Evolutionary conservation across 1,284 basidiomycete genomes (phyloP).

Genomic region (Tylopilus sp.): DNA sequence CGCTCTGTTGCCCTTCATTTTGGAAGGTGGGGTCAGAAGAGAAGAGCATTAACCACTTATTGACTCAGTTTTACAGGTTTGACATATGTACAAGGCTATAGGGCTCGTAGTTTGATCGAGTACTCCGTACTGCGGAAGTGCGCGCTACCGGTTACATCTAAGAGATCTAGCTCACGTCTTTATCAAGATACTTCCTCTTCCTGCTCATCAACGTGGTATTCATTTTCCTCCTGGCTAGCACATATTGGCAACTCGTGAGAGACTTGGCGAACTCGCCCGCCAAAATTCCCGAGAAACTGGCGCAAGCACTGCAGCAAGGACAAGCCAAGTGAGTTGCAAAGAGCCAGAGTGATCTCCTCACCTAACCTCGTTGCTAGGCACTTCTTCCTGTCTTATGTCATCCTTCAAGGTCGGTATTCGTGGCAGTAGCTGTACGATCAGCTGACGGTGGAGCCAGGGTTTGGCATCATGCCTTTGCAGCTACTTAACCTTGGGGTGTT

Average conservation of each 20-base stretch:
- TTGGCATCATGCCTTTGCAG: constrained; percentile 94
- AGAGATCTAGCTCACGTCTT: too few relatives aligned
- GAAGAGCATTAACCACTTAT: neutral
- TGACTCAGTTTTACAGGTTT: constrained; percentile 48
- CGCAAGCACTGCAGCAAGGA: constrained; percentile 72
- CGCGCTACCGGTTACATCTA: constrained; percentile 22
- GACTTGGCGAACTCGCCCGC: constrained; percentile 85
- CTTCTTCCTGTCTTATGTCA: constrained; percentile 95
- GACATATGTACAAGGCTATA: constrained; percentile 86
- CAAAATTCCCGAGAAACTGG: constrained; percentile 87
- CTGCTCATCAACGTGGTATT: constrained; percentile 93
- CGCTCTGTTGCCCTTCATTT: constrained; percentile 81
- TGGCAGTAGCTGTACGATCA: neutral
- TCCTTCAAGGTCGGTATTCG: constrained; percentile 71
- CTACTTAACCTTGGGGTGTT: constrained; percentile 86
- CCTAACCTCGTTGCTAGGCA: constrained; percentile 49
- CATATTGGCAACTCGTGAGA: constrained; percentile 84
- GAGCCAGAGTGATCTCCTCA: neutral
- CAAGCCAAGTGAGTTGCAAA: constrained; percentile 51
- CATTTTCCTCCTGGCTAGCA: constrained; percentile 88
- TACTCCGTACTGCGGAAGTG: constrained; percentile 92
- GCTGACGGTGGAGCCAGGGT: constrained; percentile 43
- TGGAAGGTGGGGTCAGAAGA: constrained; percentile 65
- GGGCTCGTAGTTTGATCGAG: constrained; percentile 88
- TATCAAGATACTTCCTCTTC: constrained; percentile 87